Percentiles rank a stretch among this genome's conserved stretches.
These are phyloP conservation scores for Fusarium brachygibbosum DNA, from an alignment of 2,329 filamentous ascomycete species.

Conservation along the genomic window DNA sequence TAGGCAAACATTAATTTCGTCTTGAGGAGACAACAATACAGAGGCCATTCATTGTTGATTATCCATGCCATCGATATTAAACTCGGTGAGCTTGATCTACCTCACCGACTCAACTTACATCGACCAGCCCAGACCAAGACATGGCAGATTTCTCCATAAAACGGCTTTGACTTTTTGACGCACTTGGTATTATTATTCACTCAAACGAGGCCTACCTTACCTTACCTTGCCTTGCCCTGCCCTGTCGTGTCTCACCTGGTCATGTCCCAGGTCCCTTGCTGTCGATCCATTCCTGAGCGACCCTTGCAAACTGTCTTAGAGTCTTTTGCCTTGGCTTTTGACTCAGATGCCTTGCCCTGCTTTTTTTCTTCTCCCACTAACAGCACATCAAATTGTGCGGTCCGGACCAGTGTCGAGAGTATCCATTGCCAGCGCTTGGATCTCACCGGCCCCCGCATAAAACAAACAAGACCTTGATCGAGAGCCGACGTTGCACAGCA, in stretches of 20 bases:
- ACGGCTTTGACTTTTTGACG: slow-evolving; percentile 21
- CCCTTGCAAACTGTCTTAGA: slow-evolving; percentile 25
- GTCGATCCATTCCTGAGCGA: slow-evolving; percentile 38
- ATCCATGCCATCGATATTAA: neutral
- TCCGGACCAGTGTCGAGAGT: slow-evolving; percentile 10
- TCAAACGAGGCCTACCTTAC: slow-evolving; percentile 33
- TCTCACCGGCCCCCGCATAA: slow-evolving; percentile 39
- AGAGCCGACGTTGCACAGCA: slow-evolving; percentile 41
- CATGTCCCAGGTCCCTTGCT: slow-evolving; percentile 39
- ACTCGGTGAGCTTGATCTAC: slow-evolving; percentile 40
- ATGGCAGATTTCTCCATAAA: slow-evolving; percentile 30
- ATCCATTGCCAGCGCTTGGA: slow-evolving; percentile 26
- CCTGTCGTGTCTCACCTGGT: slow-evolving; percentile 26
- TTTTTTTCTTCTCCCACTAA: slow-evolving; percentile 1
- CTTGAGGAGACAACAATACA: neutral
- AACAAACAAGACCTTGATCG: slow-evolving; percentile 21
- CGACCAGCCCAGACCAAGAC: slow-evolving; percentile 19
- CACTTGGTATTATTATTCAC: slow-evolving; percentile 6
- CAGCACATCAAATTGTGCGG: slow-evolving; percentile 7
- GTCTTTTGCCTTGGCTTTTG: slow-evolving; percentile 33
- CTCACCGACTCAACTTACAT: slow-evolving; percentile 40
- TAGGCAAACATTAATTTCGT: neutral
- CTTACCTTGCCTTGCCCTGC: slow-evolving; percentile 16
- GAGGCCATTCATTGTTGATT: neutral
- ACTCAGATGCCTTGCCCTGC: slow-evolving; percentile 28